These are phyloP conservation scores for Flagelloscypha sp. DNA, from an alignment of 768 basidiomycete genomes.

Conservation along the genomic window DNA sequence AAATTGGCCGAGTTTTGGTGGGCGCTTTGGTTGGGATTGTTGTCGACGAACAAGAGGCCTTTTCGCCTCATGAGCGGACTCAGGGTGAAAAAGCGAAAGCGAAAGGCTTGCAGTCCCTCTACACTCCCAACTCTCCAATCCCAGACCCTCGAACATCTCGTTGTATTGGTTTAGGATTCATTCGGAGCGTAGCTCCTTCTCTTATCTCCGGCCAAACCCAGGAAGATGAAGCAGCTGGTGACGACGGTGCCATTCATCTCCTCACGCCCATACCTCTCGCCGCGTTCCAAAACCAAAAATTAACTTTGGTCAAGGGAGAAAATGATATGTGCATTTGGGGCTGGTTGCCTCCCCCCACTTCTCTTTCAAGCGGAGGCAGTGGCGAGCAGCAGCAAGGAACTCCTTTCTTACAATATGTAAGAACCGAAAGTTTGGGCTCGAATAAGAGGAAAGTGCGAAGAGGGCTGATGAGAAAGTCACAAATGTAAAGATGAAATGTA, in stretches of 20 bases:
- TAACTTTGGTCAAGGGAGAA: slow-evolving; percentile 72
- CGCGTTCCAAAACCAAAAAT: slow-evolving; percentile 32
- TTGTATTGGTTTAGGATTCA: slow-evolving; percentile 70
- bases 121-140: slow-evolving; percentile 43
- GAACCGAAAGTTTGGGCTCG: slow-evolving; percentile 60
- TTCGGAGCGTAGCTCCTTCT: slow-evolving; percentile 46
- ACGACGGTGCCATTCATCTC: slow-evolving; percentile 52
- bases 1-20: slow-evolving; percentile 67
- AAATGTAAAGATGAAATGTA: slow-evolving; percentile 36
- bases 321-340: slow-evolving; percentile 84
- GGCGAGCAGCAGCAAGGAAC: slow-evolving; percentile 44
- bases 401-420: slow-evolving; percentile 79
- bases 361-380: slow-evolving; percentile 42
- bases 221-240: too few relatives aligned
- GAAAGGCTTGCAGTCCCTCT: slow-evolving; percentile 33
- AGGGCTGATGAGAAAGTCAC: slow-evolving; percentile 80
- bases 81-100: neutral
- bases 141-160: slow-evolving; percentile 54
- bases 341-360: too few relatives aligned
- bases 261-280: slow-evolving; percentile 64
- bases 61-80: slow-evolving; percentile 19
- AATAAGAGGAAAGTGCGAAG: slow-evolving; percentile 68
- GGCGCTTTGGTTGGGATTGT: slow-evolving; percentile 77
- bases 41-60: slow-evolving; percentile 34
- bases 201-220: too few relatives aligned